Evolutionary conservation across 1,284 basidiomycete genomes (phyloP).

Genomic region (Papiliotrema nemorosa): DNA sequence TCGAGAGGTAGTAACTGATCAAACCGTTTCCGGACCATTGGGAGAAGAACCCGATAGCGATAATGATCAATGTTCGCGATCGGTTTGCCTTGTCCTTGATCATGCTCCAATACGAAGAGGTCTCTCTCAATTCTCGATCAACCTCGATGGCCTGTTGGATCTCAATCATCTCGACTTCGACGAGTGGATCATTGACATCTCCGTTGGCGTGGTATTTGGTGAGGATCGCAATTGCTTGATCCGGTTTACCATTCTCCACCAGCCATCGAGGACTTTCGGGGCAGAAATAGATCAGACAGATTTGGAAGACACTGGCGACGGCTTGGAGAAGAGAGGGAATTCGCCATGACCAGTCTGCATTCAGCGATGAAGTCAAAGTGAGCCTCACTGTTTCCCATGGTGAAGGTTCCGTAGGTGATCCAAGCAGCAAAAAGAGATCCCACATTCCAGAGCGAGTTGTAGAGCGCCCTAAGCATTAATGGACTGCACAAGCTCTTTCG

Average conservation of each 20-base stretch:
- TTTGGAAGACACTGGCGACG: conserved; percentile 58
- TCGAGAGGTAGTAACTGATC: conserved; percentile 64
- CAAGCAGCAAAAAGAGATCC: conserved; percentile 53
- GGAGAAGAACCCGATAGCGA: conserved; percentile 15
- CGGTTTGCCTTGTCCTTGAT: conserved; percentile 12
- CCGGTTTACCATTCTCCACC: conserved; percentile 55
- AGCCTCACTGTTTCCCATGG: conserved; percentile 23
- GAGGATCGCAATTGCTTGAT: conserved; percentile 56
- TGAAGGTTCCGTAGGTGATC: conserved; percentile 34
- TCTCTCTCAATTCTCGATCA: conserved; percentile 6
- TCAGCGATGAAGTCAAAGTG: background rate
- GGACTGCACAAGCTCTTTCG: background rate
- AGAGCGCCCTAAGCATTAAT: conserved; percentile 51
- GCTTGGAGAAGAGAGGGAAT: conserved; percentile 65
- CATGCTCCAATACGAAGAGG: conserved; percentile 2
- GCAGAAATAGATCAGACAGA: conserved; percentile 55
- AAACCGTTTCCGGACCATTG: conserved; percentile 34
- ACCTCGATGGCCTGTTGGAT: conserved; percentile 42
- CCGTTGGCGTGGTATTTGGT: conserved; percentile 60
- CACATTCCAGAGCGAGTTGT: conserved; percentile 74
- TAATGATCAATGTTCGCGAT: conserved; percentile 6
- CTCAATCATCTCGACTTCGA: conserved; percentile 45
- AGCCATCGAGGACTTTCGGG: conserved; percentile 58
- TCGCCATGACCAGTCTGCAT: conserved; percentile 38
- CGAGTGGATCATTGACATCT: conserved; percentile 36